Base-by-base conservation (phyloP, 805 yeast species). In the Metschnikowia similis region DNA sequence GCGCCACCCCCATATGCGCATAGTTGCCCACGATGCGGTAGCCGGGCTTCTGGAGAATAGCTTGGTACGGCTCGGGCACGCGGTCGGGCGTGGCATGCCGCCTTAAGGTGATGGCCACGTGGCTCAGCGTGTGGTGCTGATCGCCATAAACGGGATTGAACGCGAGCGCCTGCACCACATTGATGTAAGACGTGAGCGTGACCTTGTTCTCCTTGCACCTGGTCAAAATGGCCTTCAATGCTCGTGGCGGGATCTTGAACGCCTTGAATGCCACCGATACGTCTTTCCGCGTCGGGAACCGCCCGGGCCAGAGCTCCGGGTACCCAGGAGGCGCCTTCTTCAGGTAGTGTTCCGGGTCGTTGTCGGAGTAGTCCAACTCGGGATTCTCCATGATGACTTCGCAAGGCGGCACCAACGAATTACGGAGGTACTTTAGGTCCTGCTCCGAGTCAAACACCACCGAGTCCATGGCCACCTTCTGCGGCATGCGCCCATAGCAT, bases 331-430 rank as follows among this genome's bases (percentile, higher is more conserved):
- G 70, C 1, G 41, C 41, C 3, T 37, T 32, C 35, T 61, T 57
- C 30, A 62, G 59, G 47, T 56, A 64, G 48, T 62, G 66, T 14
- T 56, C 35, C 1, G 61, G 60, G 45, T 66, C 65, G 6, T 62
- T 63, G 42, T 56, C 49, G 9, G 64, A 47, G 46, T 64, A 65
- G 45, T 68, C 73, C 8, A 62, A 21, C 5, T 56, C 56, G 32
- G 59, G 59, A 36, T 59, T 61, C 11, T 63, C 65, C 46, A 70
- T 51, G 40, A 60, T 62, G 42, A 55, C 47, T 39, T 72, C 77
- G 16, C 69, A 55, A 4, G 75, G 69, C 3, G 71, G 71, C 1
- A 73, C 72, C 29, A 72, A 56, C 1, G 70, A 63, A 42, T 65
- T 50, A n/a, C 48, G 55, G 11, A 70, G 26, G 40, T 35, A 45